A percentile compares a stretch with the other conserved stretches of the same genome.
Conservation (phyloP, 2,329 filamentous ascomycete species). For the Pleoardoris graminearum region DNA sequence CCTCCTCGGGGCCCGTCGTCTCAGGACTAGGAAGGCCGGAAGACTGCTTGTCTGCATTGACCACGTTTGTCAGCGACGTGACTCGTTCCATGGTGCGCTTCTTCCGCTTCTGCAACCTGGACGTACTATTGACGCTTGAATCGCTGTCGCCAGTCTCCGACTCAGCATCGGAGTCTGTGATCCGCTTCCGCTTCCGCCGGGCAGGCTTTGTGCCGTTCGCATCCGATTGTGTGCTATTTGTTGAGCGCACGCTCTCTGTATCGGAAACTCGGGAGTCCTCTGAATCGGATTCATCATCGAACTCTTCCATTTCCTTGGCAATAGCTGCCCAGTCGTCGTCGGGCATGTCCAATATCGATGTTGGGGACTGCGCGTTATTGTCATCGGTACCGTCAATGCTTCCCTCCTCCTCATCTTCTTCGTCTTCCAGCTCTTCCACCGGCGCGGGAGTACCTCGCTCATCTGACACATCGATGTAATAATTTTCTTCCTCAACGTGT, state of each 20-base stretch:
- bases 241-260: slow-evolving; percentile 39
- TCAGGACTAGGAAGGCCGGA: slow-evolving; percentile 48
- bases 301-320: slow-evolving; percentile 76
- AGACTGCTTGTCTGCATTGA: slow-evolving; percentile 42
- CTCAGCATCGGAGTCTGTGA: slow-evolving; percentile 32
- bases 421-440: slow-evolving; percentile 42
- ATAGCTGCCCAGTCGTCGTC: slow-evolving; percentile 51
- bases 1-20: slow-evolving; percentile 46
- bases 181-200: slow-evolving; percentile 44
- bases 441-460: slow-evolving; percentile 51
- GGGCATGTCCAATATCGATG: slow-evolving; percentile 31
- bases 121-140: slow-evolving; percentile 40
- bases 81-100: slow-evolving; percentile 53
- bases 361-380: slow-evolving; percentile 36
- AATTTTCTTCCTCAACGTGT: slow-evolving; percentile 75
- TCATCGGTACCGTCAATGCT: slow-evolving; percentile 47
- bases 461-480: slow-evolving; percentile 75
- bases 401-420: slow-evolving; percentile 43
- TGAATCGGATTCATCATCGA: slow-evolving; percentile 58
- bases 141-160: slow-evolving; percentile 50
- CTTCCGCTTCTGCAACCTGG: slow-evolving; percentile 52
- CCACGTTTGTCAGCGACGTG: slow-evolving; percentile 52
- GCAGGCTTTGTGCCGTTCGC: slow-evolving; percentile 18
- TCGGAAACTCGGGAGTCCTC: slow-evolving; percentile 37
- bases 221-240: slow-evolving; percentile 33